Evolutionary conservation across 805 yeast species (phyloP), one percentile per base, ranked within the genome.

Genomic region (Schizosaccharomyces japonicus): DNA sequence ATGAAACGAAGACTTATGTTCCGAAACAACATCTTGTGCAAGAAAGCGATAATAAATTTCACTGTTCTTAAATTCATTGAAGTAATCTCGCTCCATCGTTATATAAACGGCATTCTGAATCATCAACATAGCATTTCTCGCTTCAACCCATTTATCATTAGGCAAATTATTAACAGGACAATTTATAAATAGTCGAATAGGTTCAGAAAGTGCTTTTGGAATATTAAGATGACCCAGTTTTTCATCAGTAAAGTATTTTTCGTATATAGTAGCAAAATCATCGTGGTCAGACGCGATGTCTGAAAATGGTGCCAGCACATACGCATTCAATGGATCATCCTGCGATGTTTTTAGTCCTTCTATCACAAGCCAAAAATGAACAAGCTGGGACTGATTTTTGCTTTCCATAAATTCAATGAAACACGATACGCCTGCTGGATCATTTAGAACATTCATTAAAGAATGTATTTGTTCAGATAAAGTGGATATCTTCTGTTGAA

Each of bases 331-430:
- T 15, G 46, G 46, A 36, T 36, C 42, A 36, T 36, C 42, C 13
- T 36, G 42, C 2, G 42, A 36, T 29, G 19, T 30, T 42, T 42
- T 42, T 25, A 42, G 13, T 25, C 46, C 46, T 42, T 42, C 46
- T 8, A 42, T 30, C 17, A 42, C 46, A n/a, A 42, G 25, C 46
- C 46, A 42, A 27, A 42, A 42, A 27, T 42, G 46, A 15, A 42
- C 17, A 13, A 26, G 10, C n/a, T 27, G 46, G 3, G 33, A 29
- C 21, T 30, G 21, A 7, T 42, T 6, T 15, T 17, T 42, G 10
- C 46, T 21, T 27, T 42, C 46, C 46, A 42, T 42, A 42, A 42
- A 42, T 29, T 42, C 46, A 5, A 29, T 5, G 13, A 42, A 42
- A 27, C 33, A 42, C 11, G 46, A 42, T 7, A 42, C 33, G 3